These are phyloP conservation scores for Porodaedalea pini DNA, from an alignment of 1,284 basidiomycete species.

Conservation along the genomic window DNA sequence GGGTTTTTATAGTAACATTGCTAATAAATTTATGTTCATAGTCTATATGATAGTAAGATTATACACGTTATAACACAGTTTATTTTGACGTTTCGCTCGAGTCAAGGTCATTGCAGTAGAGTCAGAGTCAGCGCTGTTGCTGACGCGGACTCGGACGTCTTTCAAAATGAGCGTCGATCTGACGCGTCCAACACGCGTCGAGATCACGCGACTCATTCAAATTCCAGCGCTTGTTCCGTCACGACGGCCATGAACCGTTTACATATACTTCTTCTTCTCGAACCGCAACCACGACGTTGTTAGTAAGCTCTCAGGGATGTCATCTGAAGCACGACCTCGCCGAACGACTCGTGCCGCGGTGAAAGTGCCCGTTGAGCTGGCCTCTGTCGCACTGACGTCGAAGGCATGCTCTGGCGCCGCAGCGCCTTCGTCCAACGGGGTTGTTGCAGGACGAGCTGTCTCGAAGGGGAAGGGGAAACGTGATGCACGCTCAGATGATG, in stretches of 20 bases:
- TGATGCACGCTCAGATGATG: not conserved
- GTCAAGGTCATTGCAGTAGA: no score
- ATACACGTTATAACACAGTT: no score
- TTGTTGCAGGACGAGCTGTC: not conserved
- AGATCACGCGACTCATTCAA: not conserved
- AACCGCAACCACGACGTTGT: not conserved
- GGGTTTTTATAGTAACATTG: no score
- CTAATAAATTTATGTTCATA: no score
- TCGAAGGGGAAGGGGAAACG: constrained; percentile 10
- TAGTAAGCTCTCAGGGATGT: not conserved
- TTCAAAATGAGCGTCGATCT: no score
- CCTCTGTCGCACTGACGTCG: not conserved
- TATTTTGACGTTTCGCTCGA: no score
- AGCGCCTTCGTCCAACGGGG: not conserved
- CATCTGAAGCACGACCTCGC: constrained; percentile 1
- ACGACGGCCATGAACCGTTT: not conserved
- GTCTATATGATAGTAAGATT: no score
- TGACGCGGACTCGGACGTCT: no score
- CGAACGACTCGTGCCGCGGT: not conserved
- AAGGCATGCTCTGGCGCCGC: not conserved
- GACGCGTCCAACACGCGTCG: constrained; percentile 3
- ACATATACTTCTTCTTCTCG: not conserved
- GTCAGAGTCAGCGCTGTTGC: no score
- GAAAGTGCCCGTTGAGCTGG: constrained; percentile 5
- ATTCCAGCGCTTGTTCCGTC: not conserved